These are phyloP conservation scores for Delphinella strobiligena DNA, from an alignment of 2,329 filamentous ascomycete species.

Conservation along the genomic window DNA sequence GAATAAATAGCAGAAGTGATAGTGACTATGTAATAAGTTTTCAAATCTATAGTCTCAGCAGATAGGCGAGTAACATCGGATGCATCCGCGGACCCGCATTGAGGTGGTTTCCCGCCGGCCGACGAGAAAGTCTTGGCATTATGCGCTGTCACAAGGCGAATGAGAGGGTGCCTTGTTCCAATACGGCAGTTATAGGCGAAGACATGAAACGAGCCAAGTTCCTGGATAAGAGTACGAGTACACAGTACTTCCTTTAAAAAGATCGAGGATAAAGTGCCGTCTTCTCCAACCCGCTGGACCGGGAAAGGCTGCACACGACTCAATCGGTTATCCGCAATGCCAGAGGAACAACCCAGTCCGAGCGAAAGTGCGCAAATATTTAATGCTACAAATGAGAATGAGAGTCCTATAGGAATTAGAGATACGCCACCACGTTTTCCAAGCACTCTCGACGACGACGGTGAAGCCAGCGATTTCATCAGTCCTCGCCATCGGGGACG, in stretches of 20 bases:
- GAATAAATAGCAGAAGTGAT: too few relatives aligned
- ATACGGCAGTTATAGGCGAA: neutral
- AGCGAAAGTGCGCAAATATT: conserved; percentile 5
- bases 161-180: too few relatives aligned
- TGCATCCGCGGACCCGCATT: too few relatives aligned
- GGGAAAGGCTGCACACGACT: neutral
- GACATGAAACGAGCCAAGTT: too few relatives aligned
- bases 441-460: too few relatives aligned
- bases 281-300: neutral
- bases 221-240: too few relatives aligned
- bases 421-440: neutral
- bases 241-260: too few relatives aligned
- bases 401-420: neutral
- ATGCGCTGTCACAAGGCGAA: neutral
- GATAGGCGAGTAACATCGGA: too few relatives aligned
- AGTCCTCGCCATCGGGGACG: conserved; percentile 2
- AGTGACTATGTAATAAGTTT: too few relatives aligned
- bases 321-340: neutral
- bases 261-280: neutral
- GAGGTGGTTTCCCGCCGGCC: too few relatives aligned
- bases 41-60: too few relatives aligned
- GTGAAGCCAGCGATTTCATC: too few relatives aligned
- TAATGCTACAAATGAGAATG: neutral
- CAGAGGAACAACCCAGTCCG: conserved; percentile 4
- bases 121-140: neutral